Base-by-base conservation (phyloP, 179 eudicot species). In the Carnegiea gigantea region DNA sequence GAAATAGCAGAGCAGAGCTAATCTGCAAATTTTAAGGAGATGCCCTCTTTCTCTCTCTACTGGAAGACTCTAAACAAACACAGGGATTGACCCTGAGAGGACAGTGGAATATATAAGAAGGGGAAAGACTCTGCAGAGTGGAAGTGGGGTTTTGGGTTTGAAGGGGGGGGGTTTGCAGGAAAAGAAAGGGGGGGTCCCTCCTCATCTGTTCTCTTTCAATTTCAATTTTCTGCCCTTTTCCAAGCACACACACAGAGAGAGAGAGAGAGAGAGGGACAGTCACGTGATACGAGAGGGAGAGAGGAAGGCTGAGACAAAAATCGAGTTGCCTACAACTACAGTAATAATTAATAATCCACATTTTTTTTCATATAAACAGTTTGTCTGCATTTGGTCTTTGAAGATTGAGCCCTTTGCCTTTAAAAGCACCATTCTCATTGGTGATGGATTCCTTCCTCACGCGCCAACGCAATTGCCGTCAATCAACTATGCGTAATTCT, bases 221-320 rank as follows among this genome's bases (percentile, higher is more conserved):
- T 62, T 57, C 62, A 57, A 57, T 57, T 57, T 23, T 57, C 62
- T 57, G 8, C 23, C 62, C n/a, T 57, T 60, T 57, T 81, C 57
- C 53, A 64, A 70, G 68, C 80, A 70, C 72, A 46, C 73, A 72
- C 40, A 62, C 28, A n/a, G 30, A 62, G 30, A n/a, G 3, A 62
- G 33, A 62, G 14, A 23, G 33, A 54, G 23, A 24, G 9, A 40
- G 44, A 40, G 57, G 3, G 57, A 51, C 12, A 83, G 85, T 85
- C 87, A 85, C 87, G 87, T 85, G 85, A 85, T 76, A 60, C 24
- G 83, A 71, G 87, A 79, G 83, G 70, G 87, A 79, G 28, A 48
- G 70, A 57, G 85, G 78, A 81, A 30, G 73, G 86, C 76, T 54
- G 77, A 62, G 82, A 85, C 87, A 78, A 81, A 75, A 51, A 76